These are phyloP conservation scores for Trypanosomatidae sp. DNA, from an alignment of 208 protist species.

Conservation along the genomic window DNA sequence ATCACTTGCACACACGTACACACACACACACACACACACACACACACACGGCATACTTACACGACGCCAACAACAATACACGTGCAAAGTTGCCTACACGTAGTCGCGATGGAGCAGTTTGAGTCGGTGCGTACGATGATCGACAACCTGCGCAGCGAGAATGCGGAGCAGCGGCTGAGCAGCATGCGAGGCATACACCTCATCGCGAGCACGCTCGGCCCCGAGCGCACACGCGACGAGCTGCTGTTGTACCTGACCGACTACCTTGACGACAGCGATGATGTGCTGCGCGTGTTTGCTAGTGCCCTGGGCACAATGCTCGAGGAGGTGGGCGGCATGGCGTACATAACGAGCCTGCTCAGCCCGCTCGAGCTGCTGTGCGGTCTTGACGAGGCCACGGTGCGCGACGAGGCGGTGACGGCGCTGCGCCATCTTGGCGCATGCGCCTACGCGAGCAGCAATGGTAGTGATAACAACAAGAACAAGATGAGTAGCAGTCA, in stretches of 20 bases:
- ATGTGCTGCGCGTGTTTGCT: slow-evolving; percentile 95
- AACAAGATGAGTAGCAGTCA: not conserved
- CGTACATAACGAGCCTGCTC: slow-evolving; percentile 86
- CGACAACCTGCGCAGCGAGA: slow-evolving; percentile 93
- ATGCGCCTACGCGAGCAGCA: slow-evolving; percentile 37
- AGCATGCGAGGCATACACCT: slow-evolving; percentile 94
- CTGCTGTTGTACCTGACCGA: slow-evolving; percentile 96
- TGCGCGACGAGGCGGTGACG: slow-evolving; percentile 92
- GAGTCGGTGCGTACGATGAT: slow-evolving; percentile 94
- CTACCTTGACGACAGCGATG: slow-evolving; percentile 98
- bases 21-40: not conserved
- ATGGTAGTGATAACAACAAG: not conserved
- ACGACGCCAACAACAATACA: not conserved
- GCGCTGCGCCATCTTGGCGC: slow-evolving; percentile 66
- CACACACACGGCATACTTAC: too few species aligned
- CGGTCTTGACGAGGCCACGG: slow-evolving; percentile 94
- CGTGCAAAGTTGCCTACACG: too few species aligned
- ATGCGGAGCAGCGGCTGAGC: slow-evolving; percentile 92
- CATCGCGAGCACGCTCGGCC: slow-evolving; percentile 94
- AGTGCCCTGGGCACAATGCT: slow-evolving; percentile 97
- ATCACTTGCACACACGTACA: too few species aligned
- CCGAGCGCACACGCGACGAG: slow-evolving; percentile 92
- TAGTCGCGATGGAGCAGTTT: slow-evolving; percentile 73
- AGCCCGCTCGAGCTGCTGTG: slow-evolving; percentile 92
- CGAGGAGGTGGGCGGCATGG: slow-evolving; percentile 91